Base-by-base conservation (phyloP, 257 asterid genomes). In the Leonotis leonurus region DNA sequence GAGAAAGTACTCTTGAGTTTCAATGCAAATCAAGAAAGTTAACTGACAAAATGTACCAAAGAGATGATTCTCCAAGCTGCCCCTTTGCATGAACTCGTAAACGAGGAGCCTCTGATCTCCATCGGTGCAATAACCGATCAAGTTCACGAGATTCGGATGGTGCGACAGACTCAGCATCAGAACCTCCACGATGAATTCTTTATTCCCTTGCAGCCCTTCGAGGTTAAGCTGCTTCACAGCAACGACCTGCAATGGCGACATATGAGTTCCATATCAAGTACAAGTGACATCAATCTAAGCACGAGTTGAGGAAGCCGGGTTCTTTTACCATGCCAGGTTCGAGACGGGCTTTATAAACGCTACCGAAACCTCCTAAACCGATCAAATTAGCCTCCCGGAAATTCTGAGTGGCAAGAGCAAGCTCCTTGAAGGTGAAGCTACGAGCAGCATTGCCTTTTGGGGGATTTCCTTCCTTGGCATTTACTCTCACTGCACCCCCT, bases 21-120 rank as follows among this genome's bases (percentile, higher is more conserved):
- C n/a, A n/a, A n/a, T n/a, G n/a, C n/a, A 27, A 35, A 59, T 2
- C 11, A 27, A 54, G 22, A 21, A 30, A 29, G 48, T 37, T 40
- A 60, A 45, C 18, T 4, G 25, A n/a, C 29, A 48, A 32, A 41
- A 4, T 1, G 40, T 90, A 90, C 96, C 96, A 44, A 88, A 88
- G 41, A 88, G 83, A 79, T 90, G 98, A 75, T 80, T 71, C 70
- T 90, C 98, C 64, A 88, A 80, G 81, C 98, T 88, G 18, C 94
- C 95, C 98, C 70, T 74, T 11, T 95, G 78, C 98, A 88, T 90
- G 75, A 66, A 90, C 80, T 90, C 98, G 6, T 90, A 88, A 50
- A 88, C 95, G 71, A 90, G 64, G 53, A 88, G 96, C 70, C 96
- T 80, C 68, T 90, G 98, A 58, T 88, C 95, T 13, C 98, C 97